Conservation (phyloP, 1,284 basidiomycete genomes). For the Albatrellus sp. region DNA sequence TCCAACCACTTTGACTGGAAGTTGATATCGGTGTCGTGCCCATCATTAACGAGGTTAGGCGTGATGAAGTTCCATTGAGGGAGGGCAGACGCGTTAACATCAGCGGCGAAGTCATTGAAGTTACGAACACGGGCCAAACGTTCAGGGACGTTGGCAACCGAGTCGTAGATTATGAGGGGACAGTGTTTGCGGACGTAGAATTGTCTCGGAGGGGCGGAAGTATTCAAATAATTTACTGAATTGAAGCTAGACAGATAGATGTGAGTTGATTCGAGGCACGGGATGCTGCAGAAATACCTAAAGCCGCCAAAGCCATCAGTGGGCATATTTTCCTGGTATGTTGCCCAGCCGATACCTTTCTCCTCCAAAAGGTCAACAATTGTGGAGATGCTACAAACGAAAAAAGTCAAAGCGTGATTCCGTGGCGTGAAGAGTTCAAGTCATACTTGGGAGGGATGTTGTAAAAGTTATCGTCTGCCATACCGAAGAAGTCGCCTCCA, state of each 20-base stretch:
- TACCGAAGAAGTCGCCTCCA: conserved; percentile 49
- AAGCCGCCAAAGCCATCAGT: conserved; percentile 33
- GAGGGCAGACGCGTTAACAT: conserved; percentile 33
- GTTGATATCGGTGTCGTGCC: conserved; percentile 40
- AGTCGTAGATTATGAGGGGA: conserved; percentile 37
- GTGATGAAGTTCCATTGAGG: conserved; percentile 50
- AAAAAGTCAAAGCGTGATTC: too few species aligned
- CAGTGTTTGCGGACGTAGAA: conserved; percentile 47
- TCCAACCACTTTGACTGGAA: conserved; percentile 31
- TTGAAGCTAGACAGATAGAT: conserved; percentile 24
- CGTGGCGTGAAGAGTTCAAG: too few species aligned
- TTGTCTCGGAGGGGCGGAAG: too few species aligned
- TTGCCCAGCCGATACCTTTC: conserved; percentile 42
- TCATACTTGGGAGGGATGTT: conserved; percentile 19
- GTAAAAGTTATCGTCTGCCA: conserved; percentile 32
- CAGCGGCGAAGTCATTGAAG: conserved; percentile 42
- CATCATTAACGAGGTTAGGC: conserved; percentile 41
- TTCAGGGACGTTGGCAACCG: too few species aligned
- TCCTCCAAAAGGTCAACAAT: conserved; percentile 52
- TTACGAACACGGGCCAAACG: conserved; percentile 36
- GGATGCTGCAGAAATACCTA: too few species aligned
- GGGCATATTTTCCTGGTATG: conserved; percentile 53
- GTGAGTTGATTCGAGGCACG: not conserved
- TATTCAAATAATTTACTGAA: conserved; percentile 31
- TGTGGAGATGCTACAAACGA: conserved; percentile 36